Base-by-base conservation (phyloP, 371 early-diverging fungal genomes). In the Conidiobolus incongruus region DNA sequence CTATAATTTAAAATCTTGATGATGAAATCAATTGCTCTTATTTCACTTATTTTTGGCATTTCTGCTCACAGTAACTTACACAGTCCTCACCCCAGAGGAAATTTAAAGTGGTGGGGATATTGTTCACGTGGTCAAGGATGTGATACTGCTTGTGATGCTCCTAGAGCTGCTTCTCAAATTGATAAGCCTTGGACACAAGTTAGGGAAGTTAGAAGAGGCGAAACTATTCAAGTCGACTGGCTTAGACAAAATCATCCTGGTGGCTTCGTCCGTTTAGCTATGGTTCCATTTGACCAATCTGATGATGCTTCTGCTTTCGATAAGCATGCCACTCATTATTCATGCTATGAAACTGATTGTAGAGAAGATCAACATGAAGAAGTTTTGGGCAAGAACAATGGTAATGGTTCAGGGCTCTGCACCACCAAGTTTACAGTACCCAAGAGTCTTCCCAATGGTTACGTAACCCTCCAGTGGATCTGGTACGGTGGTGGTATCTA, bases 211-310 rank as follows among this genome's bases (percentile, higher is more conserved):
- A 31, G 22, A 12, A 31, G 72, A 5, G 72, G 71, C 11, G 61
- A 66, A 35, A 48, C 50, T 31, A 48, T 70, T 11, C 48, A 50
- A 0, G 54, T 72, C 22, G 40, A 51, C 17, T 72, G 72, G 72
- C 46, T 53, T 12, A 57, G 72, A 5, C 55, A 59, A 44, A 72
- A 72, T 51, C 72, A 72, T 40, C 68, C 73, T 0, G 73, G 67
- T 2, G 73, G 73, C 4, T 72, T 72, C 46, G 64, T 72, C 22
- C 60, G 71, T 12, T 49, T 69, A 33, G 52, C 64, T 11, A 59
- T 72, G 52, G 65, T 61, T 4, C 63, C 67, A 13, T 65, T 66
- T 52, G 53, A 58, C 39, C 45, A 63, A 19, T 63, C 67, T 6
- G 65, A 72, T 44, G 50, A 51, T 43, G 62, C 61, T 58, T 28